Evolutionary conservation across 1,139 yeast species (phyloP).

Genomic region (Starmera stellimalicola): DNA sequence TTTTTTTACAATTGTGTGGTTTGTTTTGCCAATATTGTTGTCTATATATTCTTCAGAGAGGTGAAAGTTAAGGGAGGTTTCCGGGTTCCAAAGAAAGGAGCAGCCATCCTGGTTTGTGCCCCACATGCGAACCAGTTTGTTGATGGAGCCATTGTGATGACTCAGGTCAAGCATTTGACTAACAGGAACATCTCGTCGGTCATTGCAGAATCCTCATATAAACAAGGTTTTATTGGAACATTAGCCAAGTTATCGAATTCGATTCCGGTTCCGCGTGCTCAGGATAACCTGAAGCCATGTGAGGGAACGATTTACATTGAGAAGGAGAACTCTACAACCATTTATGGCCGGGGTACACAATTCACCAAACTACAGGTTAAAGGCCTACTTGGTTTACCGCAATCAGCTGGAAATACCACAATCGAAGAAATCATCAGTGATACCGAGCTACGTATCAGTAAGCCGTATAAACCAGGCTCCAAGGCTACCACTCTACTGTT

Average conservation of each 20-base stretch:
- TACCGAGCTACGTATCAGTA: conserved; percentile 37
- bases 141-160: conserved; percentile 57
- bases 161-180: conserved; percentile 32
- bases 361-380: conserved; percentile 37
- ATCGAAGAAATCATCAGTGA: conserved; percentile 45
- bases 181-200: conserved; percentile 39
- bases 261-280: conserved; percentile 69
- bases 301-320: conserved; percentile 37
- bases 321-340: conserved; percentile 22
- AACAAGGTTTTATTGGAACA: conserved; percentile 42
- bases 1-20: conserved; percentile 27
- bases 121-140: conserved; percentile 80
- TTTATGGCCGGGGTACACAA: conserved; percentile 37
- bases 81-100: conserved; percentile 53
- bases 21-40: conserved; percentile 12
- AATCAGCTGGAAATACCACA: conserved; percentile 48
- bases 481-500: conserved; percentile 30
- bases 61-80: conserved; percentile 61
- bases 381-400: conserved; percentile 56
- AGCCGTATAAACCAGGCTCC: conserved; percentile 33
- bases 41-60: conserved; percentile 53
- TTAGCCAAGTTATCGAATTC: conserved; percentile 50
- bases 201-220: conserved; percentile 58
- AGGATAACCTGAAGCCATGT: conserved; percentile 44
- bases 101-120: conserved; percentile 68